phyloP scores from a whole-genome alignment of 192 early-diverging fungal species.

The Piromyces sp. region DNA sequence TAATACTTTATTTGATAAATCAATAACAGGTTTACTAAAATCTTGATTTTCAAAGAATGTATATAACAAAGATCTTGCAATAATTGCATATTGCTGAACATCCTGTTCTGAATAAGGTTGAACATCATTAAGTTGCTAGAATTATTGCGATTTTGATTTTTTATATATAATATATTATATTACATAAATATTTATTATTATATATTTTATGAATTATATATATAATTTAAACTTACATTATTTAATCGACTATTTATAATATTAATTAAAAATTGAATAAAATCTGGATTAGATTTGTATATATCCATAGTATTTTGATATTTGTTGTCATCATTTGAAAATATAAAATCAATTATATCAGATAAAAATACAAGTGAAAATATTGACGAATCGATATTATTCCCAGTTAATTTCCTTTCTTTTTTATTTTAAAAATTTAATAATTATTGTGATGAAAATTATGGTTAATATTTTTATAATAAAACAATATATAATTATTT shows the following conservation, averaged over 20 bases:
- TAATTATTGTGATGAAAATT: too few species aligned
- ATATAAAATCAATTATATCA: neutral
- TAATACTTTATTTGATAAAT: neutral
- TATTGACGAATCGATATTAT: neutral
- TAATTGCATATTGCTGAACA: neutral
- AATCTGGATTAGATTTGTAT: neutral
- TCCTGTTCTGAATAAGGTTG: neutral
- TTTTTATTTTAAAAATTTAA: too few species aligned
- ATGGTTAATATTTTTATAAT: too few species aligned
- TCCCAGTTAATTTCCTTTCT: neutral
- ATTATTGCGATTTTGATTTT: too few species aligned
- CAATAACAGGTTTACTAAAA: neutral
- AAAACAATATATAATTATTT: too few species aligned
- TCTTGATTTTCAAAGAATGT: neutral
- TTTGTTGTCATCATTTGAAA: neutral
- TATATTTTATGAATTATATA: neutral
- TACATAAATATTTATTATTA: too few species aligned
- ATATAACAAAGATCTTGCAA: neutral
- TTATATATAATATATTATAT: too few species aligned
- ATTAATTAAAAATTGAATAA: neutral
- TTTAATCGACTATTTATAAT: neutral
- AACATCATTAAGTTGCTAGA: neutral
- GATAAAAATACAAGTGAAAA: neutral
- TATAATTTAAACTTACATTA: neutral
- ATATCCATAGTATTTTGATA: neutral